Evolutionary conservation across 2,329 filamentous ascomycete genomes (phyloP).

Genomic region (Fusarium tupiense): DNA sequence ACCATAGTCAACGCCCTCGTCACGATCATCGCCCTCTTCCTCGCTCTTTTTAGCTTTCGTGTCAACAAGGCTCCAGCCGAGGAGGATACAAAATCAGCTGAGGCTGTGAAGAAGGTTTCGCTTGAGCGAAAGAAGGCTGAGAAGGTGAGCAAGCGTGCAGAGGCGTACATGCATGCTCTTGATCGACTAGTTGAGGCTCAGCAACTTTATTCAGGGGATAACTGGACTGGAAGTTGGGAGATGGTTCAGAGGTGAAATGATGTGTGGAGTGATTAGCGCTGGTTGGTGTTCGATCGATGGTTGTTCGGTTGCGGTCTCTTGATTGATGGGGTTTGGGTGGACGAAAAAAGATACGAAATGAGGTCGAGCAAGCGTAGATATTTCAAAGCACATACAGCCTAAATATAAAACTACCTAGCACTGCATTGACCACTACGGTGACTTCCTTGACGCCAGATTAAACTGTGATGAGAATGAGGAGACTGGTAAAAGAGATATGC

Average conservation of each 20-base stretch:
- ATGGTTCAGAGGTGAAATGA: neutral
- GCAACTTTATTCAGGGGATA: neutral
- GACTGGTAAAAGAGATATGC: no score
- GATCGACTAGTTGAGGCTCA: neutral
- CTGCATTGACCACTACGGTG: no score
- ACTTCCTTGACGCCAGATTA: no score
- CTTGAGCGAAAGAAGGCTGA: neutral
- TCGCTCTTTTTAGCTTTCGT: neutral
- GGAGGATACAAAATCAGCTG: neutral
- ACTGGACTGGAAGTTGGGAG: neutral
- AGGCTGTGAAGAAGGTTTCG: neutral
- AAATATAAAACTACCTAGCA: no score
- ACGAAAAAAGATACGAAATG: no score
- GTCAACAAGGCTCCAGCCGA: neutral
- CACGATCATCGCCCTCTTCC: neutral
- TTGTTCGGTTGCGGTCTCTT: no score
- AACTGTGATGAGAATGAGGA: no score
- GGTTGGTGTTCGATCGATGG: neutral
- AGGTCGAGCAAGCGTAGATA: no score
- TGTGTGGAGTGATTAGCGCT: neutral
- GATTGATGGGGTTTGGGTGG: no score
- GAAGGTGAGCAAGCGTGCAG: neutral
- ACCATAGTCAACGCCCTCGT: neutral
- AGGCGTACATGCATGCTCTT: neutral
- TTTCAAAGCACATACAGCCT: no score